Base-by-base conservation (phyloP, 2,329 filamentous ascomycete genomes). In the Epichloe brachyelytri region DNA sequence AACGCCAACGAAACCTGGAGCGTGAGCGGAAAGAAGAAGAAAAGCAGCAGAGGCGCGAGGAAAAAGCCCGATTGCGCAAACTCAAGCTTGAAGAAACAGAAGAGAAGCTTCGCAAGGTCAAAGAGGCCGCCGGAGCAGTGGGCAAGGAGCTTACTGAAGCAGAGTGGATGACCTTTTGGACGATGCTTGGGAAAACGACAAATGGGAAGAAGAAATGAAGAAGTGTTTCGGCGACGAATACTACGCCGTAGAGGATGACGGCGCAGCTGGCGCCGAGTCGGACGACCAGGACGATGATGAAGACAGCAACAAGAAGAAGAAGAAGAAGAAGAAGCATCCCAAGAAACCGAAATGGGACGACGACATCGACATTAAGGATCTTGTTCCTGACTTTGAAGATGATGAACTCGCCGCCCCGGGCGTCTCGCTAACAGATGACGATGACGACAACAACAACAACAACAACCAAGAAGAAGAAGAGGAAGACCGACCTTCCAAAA, bases 321-420 rank as follows among this genome's bases (percentile, higher is more conserved):
- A 68, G 7, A 74, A 68, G 7, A 71, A 64, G 56, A 66, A 60
- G 56, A 64, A 71, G 40, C 68, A 69, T 17, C 57, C 68, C 49
- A 82, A 79, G 64, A 82, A 79, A 62, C 81, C 80, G 57, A 83
- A 77, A 62, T 98, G 91, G 85, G 88, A 96, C 60, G 89, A 97
- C 62, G 93, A 98, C 64, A 96, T 98, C 60, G 90, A 97, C 63
- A 97, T 98, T 71, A 88, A 86, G 54, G 91, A 95, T 65, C 76
- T 96, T 48, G 72, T 95, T 30, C 89, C 88, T 1, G 88, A 95
- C 54, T 95, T 94, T 62, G 80, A 87, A 19, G 86, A 88, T 26
- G 79, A 79, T 6, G 70, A 75, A 52, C 20, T 43, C 4, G 63
- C 45, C 20, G 69, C 74, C 47, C 77, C 79, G 19, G 69, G 71